phyloP scores from a whole-genome alignment of 106 monocot genomes.

The Posidonia australis region DNA sequence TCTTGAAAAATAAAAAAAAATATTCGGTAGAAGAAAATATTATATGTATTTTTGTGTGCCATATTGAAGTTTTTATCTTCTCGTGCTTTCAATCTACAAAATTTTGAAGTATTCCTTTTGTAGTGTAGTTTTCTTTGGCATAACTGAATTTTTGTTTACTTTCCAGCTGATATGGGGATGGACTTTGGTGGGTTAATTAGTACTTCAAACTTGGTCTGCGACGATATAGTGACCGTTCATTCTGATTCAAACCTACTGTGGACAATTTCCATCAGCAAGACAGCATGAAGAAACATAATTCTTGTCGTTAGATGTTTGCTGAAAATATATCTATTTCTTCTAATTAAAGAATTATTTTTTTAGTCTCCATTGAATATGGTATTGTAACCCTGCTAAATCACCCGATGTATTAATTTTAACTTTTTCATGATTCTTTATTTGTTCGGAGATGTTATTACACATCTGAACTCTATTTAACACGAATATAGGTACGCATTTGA shows the following conservation, averaged over 20 bases:
- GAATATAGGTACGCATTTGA: too few species aligned
- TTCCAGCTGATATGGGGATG: constrained; percentile 37
- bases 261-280: constrained; percentile 40
- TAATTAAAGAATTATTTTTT: too few species aligned
- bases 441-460: too few species aligned
- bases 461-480: too few species aligned
- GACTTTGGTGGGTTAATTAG: constrained; percentile 41
- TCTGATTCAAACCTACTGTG: constrained; percentile 51
- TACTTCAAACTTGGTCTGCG: constrained; percentile 38
- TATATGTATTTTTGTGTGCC: too few species aligned
- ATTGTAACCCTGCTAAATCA: too few species aligned
- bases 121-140: background rate
- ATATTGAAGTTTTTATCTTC: background rate
- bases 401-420: too few species aligned
- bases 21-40: too few species aligned
- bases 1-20: too few species aligned
- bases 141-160: background rate
- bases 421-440: too few species aligned
- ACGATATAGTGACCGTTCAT: constrained; percentile 30
- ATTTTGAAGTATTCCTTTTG: background rate
- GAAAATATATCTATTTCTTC: too few species aligned
- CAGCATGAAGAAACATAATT: constrained; percentile 11
- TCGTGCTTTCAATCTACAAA: background rate
- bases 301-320: background rate
- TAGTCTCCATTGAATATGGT: too few species aligned